Evolutionary conservation across 208 protist genomes (phyloP), one percentile per base, ranked within the genome.

Genomic region (Endotrypanum monterogeii): DNA sequence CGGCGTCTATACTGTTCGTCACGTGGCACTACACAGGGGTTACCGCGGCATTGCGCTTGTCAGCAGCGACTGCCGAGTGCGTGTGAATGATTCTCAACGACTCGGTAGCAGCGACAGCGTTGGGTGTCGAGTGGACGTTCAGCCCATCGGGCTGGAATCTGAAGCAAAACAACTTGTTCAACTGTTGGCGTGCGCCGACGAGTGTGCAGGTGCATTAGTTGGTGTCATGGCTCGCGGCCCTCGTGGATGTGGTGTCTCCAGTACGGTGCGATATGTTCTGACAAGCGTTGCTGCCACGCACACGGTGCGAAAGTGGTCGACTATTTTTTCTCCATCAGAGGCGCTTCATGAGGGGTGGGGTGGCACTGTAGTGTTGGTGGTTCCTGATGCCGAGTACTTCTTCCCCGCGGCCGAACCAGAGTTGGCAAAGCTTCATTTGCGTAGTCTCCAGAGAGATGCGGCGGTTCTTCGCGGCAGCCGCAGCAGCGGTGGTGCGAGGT

Each of bases 21-120:
- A 67, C 30, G 65, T 90, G 39, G 79, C 82, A 35, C 70, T 92
- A 28, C 73, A 78, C 20, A 54, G 58, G 20, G 88, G 89, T 6
- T 88, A 92, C 54, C 67, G 85, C 54, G 92, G 89, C 20, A 66
- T 92, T 18, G 83, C 85, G 1, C 79, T 92, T 35, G 83, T 94
- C 23, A 68, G 83, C 25, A 60, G 61, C 11, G 73, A 74, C 39
- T 88, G 85, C 67, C 83, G 82, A 32, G 66, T 93, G 18, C 85
- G 84, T 30, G 74, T 96, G 32, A 96, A 95, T 68, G 71, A 87
- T 46, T 37, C 25, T 41, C 28, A 28, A 39, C 61, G 58, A 6
- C 7, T 25, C 39, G 28, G 32, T 48, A 58, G 44, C 52, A 28
- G 61, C 41, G 41, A 9, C 14, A 35, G 39, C 25, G 20, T 65